phyloP scores from a whole-genome alignment of 257 asterid genomes.

The Capsicum chinense region DNA sequence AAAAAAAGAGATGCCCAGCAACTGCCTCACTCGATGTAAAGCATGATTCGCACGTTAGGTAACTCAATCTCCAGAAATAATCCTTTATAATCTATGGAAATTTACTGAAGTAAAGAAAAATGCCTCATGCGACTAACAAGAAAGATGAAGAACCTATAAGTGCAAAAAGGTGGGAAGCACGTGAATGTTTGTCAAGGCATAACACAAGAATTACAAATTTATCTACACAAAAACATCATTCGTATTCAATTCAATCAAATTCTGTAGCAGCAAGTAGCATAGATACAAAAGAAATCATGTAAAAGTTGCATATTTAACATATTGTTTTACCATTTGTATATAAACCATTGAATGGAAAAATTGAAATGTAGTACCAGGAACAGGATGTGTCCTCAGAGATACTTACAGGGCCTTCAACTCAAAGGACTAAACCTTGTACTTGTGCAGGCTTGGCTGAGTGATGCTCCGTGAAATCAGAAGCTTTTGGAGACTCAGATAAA shows the following conservation, averaged over 20 bases:
- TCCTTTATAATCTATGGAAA: background rate
- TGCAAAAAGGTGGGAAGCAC: background rate
- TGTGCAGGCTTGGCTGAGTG: conserved; percentile 70
- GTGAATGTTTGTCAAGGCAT: background rate
- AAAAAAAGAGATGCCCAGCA: background rate
- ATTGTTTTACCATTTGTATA: conserved; percentile 41
- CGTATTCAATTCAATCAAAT: conserved; percentile 18
- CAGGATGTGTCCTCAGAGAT: conserved; percentile 20
- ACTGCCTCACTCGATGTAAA: background rate
- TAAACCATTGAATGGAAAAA: conserved; percentile 28
- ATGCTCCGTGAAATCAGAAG: conserved; percentile 53
- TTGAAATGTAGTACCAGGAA: conserved; percentile 18
- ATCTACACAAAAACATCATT: background rate
- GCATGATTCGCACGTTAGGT: background rate
- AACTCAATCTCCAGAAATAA: background rate
- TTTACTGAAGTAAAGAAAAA: conserved; percentile 15
- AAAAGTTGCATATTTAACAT: conserved; percentile 36
- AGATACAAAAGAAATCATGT: conserved; percentile 30
- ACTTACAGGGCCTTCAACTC: conserved; percentile 39
- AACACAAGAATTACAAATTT: background rate
- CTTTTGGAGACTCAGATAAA: conserved; percentile 80
- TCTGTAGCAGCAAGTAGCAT: background rate
- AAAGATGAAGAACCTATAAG: background rate
- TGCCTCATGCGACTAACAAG: background rate
- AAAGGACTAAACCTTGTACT: conserved; percentile 65